phyloP scores from a whole-genome alignment of 2,329 filamentous ascomycete genomes.

The Cladosporium velox region DNA sequence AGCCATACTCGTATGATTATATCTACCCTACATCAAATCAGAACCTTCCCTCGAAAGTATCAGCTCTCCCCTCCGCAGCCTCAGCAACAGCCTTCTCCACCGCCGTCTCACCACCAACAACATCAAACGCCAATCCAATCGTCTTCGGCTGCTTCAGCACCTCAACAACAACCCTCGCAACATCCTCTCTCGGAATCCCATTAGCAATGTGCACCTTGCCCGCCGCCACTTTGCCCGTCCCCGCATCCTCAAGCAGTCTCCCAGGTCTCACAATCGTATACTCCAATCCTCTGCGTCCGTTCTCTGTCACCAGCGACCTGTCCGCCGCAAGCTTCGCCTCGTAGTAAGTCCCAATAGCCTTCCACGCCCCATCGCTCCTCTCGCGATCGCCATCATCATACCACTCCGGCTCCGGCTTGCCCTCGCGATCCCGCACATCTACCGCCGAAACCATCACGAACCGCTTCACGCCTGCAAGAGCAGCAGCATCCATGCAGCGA shows the following conservation, averaged over 20 bases:
- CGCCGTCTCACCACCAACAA: conserved; percentile 44
- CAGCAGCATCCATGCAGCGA: conserved; percentile 62
- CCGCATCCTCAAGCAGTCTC: conserved; percentile 50
- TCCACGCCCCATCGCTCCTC: conserved; percentile 43
- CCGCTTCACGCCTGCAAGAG: conserved; percentile 57
- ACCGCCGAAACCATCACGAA: conserved; percentile 68
- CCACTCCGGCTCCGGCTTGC: conserved; percentile 45
- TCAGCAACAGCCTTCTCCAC: conserved; percentile 44
- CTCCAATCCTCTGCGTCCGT: conserved; percentile 42
- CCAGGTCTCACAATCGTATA: conserved; percentile 52
- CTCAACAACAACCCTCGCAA: conserved; percentile 60
- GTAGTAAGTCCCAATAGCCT: conserved; percentile 44
- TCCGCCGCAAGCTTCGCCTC: conserved; percentile 49
- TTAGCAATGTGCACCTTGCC: conserved; percentile 45
- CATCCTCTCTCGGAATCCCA: conserved; percentile 57
- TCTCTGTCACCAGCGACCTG: conserved; percentile 42
- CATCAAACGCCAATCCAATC: conserved; percentile 47
- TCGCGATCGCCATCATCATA: conserved; percentile 44
- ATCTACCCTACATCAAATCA: neutral
- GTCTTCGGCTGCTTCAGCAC: conserved; percentile 55
- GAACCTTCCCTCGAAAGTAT: conserved; percentile 40
- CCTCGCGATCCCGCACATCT: conserved; percentile 52
- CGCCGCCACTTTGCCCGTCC: conserved; percentile 43
- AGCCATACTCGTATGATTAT: neutral
- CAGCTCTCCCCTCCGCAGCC: conserved; percentile 41